These are phyloP conservation scores for Pseudonitzschia delicatissima DNA, from an alignment of 108 stramenopile genomes.

Conservation along the genomic window DNA sequence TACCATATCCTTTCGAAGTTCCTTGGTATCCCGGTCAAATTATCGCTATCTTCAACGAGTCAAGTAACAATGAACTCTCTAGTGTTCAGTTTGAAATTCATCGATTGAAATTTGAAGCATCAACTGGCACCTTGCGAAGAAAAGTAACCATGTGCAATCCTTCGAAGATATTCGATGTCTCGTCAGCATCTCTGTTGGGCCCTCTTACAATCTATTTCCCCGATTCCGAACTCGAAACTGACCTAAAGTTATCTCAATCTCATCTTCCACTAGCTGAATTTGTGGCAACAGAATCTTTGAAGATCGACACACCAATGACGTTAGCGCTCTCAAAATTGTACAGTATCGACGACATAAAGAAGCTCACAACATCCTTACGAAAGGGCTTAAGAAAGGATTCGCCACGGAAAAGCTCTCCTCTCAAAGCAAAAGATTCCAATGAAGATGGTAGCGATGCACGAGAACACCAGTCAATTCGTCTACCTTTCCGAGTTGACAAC, in stretches of 20 bases:
- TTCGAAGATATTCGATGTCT: background rate
- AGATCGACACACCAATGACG: background rate
- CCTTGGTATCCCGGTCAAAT: conserved; percentile 47
- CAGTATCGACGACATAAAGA: background rate
- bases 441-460: background rate
- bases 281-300: conserved; percentile 6
- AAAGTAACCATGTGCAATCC: background rate
- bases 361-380: background rate
- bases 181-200: conserved; percentile 12
- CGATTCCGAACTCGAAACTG: background rate
- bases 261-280: background rate
- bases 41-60: conserved; percentile 32
- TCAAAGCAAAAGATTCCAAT: background rate
- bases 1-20: conserved; percentile 10
- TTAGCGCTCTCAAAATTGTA: background rate
- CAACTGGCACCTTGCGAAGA: conserved; percentile 11
- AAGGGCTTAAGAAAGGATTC: too few relatives aligned
- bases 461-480: too few relatives aligned
- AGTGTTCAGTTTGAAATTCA: conserved; percentile 32
- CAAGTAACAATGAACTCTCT: background rate
- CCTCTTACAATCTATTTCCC: conserved; percentile 4
- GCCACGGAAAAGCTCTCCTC: too few relatives aligned
- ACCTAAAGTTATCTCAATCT: background rate
- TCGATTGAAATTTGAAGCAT: conserved; percentile 28
- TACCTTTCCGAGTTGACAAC: conserved; percentile 58